These are phyloP conservation scores for Ogataea trehalophila DNA, from an alignment of 805 yeast species.

Conservation along the genomic window DNA sequence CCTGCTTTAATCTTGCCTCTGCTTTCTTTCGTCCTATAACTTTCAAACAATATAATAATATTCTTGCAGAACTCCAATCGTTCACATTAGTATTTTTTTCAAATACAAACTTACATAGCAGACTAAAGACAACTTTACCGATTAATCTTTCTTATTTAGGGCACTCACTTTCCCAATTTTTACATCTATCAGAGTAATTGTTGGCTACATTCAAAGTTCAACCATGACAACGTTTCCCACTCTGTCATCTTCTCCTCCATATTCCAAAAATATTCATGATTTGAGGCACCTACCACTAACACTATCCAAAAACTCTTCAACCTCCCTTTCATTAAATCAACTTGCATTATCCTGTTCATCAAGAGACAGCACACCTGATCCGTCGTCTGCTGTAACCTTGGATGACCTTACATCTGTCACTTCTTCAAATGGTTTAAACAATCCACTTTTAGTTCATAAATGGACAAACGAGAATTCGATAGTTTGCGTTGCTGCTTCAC, in stretches of 20 bases:
- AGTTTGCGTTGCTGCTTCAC: constrained; percentile 63
- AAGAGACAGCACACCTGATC: constrained; percentile 9
- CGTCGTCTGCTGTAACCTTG: neutral
- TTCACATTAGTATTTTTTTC: too few species aligned
- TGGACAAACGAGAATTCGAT: constrained; percentile 77
- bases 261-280: constrained; percentile 1
- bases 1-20: too few species aligned
- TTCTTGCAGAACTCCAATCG: too few species aligned
- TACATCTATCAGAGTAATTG: too few species aligned
- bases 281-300: constrained; percentile 14
- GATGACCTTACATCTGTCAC: neutral
- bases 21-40: too few species aligned
- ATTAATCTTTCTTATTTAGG: too few species aligned
- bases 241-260: constrained; percentile 5
- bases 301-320: constrained; percentile 3
- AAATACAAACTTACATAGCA: too few species aligned
- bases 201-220: too few species aligned
- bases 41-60: too few species aligned
- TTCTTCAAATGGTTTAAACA: neutral
- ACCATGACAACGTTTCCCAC: constrained; percentile 4
- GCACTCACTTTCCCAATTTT: too few species aligned
- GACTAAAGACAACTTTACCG: too few species aligned
- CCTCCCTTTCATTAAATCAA: constrained; percentile 2
- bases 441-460: constrained; percentile 40
- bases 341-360: constrained; percentile 1